A percentile compares a stretch with the other conserved stretches of the same genome.
These are phyloP conservation scores for Amyloporia xantha DNA, from an alignment of 768 basidiomycete genomes.

Conservation along the genomic window DNA sequence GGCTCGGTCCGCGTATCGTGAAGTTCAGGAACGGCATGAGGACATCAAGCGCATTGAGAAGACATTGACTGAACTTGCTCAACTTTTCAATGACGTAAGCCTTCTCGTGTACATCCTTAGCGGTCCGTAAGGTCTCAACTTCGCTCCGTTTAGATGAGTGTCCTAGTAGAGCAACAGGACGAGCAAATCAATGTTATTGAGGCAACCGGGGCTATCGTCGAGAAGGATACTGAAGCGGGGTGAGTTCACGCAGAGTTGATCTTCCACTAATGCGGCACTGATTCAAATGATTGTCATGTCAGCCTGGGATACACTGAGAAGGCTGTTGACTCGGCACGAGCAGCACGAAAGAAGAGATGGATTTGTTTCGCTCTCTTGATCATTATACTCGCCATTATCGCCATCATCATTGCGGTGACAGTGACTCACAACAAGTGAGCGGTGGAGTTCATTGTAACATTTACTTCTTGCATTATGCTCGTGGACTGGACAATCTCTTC, in stretches of 20 bases:
- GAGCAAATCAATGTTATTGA: constrained; percentile 83
- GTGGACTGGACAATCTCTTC: constrained; percentile 3
- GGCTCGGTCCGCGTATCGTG: constrained; percentile 84
- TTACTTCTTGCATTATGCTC: not conserved
- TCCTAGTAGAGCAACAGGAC: constrained; percentile 91
- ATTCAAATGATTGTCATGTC: not conserved
- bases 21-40: constrained; percentile 96
- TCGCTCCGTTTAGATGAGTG: constrained; percentile 64
- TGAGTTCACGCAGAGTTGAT: constrained; percentile 32
- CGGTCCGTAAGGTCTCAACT: not conserved
- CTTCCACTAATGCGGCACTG: not conserved
- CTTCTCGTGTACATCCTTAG: not conserved
- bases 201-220: constrained; percentile 62
- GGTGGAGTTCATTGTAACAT: constrained; percentile 2
- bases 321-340: constrained; percentile 79
- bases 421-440: constrained; percentile 37
- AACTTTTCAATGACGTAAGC: constrained; percentile 90
- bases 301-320: constrained; percentile 81
- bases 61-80: constrained; percentile 88
- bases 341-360: constrained; percentile 94
- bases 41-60: constrained; percentile 94
- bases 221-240: constrained; percentile 85
- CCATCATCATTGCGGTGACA: constrained; percentile 56
- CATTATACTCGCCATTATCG: constrained; percentile 56
- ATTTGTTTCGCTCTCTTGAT: constrained; percentile 83